phyloP scores from a whole-genome alignment of 1,139 yeast genomes.

The Pichia sp. region DNA sequence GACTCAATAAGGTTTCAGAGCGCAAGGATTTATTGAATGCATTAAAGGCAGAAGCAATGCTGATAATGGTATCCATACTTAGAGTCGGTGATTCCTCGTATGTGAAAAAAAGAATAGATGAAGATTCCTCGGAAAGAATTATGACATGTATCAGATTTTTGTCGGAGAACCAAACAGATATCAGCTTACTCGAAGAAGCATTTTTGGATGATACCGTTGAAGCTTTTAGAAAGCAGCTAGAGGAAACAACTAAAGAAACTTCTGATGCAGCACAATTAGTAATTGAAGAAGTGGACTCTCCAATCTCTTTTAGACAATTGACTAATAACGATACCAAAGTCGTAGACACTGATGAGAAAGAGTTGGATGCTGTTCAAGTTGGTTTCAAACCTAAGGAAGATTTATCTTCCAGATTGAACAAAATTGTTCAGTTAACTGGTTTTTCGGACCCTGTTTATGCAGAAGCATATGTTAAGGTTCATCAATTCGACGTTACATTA shows the following conservation, averaged over 20 bases:
- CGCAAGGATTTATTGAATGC: constrained; percentile 63
- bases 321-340: constrained; percentile 40
- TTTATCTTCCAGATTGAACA: constrained; percentile 70
- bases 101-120: constrained; percentile 77
- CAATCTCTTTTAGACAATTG: constrained; percentile 78
- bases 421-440: constrained; percentile 90
- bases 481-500: constrained; percentile 90
- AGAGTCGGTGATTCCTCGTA: constrained; percentile 83
- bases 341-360: constrained; percentile 37
- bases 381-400: constrained; percentile 47
- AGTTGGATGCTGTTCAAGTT: constrained; percentile 37
- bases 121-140: constrained; percentile 90
- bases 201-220: constrained; percentile 83
- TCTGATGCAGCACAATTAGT: constrained; percentile 58
- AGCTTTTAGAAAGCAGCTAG: constrained; percentile 54
- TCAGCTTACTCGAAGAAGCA: constrained; percentile 51
- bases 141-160: constrained; percentile 73
- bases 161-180: constrained; percentile 45
- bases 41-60: constrained; percentile 88
- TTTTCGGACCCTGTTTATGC: constrained; percentile 97
- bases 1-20: constrained; percentile 56
- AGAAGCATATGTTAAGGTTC: constrained; percentile 91
- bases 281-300: constrained; percentile 79
- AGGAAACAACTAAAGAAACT: constrained; percentile 46
- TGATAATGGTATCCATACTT: constrained; percentile 84